Evolutionary conservation across 345 rosid species (phyloP).

Genomic region (Eucalyptus tenuipes): DNA sequence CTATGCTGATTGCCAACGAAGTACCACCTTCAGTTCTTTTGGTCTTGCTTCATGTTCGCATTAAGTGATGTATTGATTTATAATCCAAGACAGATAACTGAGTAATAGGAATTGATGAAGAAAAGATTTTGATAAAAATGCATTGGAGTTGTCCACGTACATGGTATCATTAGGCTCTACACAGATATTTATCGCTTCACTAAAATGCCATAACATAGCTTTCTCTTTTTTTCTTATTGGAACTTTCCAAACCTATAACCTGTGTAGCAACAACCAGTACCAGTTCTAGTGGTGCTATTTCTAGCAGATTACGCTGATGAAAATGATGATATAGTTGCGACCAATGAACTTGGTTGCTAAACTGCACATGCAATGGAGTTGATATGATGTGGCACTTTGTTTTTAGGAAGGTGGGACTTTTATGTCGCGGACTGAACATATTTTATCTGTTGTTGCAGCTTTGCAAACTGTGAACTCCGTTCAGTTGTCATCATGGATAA

Average conservation of each 20-base stretch:
- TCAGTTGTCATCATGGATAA: conserved; percentile 27
- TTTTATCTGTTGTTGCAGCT: conserved; percentile 12
- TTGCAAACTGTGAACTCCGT: conserved; percentile 46
- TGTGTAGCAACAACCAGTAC: background rate
- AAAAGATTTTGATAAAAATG: background rate
- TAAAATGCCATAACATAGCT: background rate
- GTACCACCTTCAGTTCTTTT: background rate
- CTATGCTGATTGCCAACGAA: background rate
- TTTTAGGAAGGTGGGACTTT: background rate
- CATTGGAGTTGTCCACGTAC: background rate
- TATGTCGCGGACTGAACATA: background rate
- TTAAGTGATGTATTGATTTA: background rate
- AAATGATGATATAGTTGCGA: background rate
- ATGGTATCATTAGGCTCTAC: background rate
- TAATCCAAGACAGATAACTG: background rate
- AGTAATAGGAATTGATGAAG: background rate
- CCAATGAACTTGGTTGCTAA: background rate
- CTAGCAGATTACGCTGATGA: background rate
- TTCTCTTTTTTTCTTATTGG: background rate
- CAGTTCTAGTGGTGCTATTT: background rate
- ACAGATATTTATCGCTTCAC: background rate
- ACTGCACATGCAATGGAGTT: background rate
- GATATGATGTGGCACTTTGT: background rate
- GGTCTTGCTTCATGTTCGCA: background rate
- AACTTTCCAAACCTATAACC: background rate